Conservation (phyloP, 2,329 filamentous ascomycete genomes). For the Sarocladiaceae sp. region DNA sequence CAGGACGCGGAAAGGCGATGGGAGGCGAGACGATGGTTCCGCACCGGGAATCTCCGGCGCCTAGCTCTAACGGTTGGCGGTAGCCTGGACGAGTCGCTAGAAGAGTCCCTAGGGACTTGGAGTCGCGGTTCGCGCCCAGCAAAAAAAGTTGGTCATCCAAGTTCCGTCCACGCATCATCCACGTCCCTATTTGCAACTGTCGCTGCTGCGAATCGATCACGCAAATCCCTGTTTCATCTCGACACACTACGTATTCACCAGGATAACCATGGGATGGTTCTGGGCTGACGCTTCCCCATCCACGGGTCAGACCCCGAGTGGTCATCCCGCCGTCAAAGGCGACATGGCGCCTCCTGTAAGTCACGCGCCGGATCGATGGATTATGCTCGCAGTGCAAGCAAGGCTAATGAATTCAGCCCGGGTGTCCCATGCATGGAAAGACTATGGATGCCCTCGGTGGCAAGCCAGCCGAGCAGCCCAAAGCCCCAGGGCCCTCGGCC, state of each 20-base stretch:
- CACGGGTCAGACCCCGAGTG: constrained; percentile 24
- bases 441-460: constrained; percentile 38
- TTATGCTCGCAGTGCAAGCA: no score
- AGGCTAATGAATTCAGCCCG: no score
- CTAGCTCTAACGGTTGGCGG: neutral
- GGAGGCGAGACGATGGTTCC: no score
- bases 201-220: neutral
- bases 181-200: neutral
- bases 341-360: constrained; percentile 28
- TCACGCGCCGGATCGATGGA: no score
- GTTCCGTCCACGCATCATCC: constrained; percentile 1
- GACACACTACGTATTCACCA: constrained; percentile 3
- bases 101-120: no score
- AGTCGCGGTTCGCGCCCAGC: neutral
- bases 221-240: neutral
- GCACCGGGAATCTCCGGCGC: constrained; percentile 6
- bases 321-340: constrained; percentile 23
- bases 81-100: no score
- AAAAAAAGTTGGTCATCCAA: constrained; percentile 5
- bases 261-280: constrained; percentile 53
- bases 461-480: neutral
- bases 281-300: constrained; percentile 47
- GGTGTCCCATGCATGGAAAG: constrained; percentile 53
- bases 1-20: no score
- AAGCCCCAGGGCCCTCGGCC: constrained; percentile 17